A percentile compares a stretch with the other conserved stretches of the same genome.
phyloP scores from a whole-genome alignment of 2,329 filamentous ascomycete genomes.

The Rhynchosporium agropyri region DNA sequence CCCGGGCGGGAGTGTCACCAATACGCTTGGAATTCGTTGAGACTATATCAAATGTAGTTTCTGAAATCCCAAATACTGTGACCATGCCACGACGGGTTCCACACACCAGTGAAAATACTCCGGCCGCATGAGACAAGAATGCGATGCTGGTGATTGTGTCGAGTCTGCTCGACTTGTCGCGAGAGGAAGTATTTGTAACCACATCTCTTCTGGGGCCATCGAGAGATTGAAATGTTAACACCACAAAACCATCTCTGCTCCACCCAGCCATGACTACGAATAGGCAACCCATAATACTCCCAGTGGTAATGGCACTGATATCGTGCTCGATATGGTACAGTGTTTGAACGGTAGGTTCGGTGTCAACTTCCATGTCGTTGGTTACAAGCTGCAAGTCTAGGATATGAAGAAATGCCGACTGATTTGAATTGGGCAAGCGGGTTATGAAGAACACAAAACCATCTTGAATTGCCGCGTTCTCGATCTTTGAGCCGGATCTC shows the following conservation, averaged over 20 bases:
- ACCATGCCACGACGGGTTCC: slow-evolving; percentile 40
- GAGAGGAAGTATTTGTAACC: slow-evolving; percentile 19
- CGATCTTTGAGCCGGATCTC: slow-evolving; percentile 28
- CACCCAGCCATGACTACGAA: slow-evolving; percentile 33
- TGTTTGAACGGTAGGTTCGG: slow-evolving; percentile 21
- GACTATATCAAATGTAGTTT: slow-evolving; percentile 21
- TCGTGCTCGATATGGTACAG: slow-evolving; percentile 27
- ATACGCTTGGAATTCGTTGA: slow-evolving; percentile 33
- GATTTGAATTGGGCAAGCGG: slow-evolving; percentile 12
- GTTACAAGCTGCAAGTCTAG: slow-evolving; percentile 21
- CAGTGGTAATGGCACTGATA: slow-evolving; percentile 30
- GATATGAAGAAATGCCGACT: slow-evolving; percentile 29
- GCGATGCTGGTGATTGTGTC: slow-evolving; percentile 38
- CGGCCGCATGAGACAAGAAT: slow-evolving; percentile 14
- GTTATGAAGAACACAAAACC: slow-evolving; percentile 36
- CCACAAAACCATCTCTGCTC: slow-evolving; percentile 21
- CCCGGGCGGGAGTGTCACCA: slow-evolving; percentile 35
- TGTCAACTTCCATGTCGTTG: slow-evolving; percentile 24
- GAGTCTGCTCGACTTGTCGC: slow-evolving; percentile 12
- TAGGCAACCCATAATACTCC: slow-evolving; percentile 19
- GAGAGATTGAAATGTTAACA: slow-evolving; percentile 31
- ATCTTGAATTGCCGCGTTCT: slow-evolving; percentile 34
- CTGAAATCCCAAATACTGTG: slow-evolving; percentile 32
- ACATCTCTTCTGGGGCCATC: slow-evolving; percentile 19
- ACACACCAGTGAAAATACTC: slow-evolving; percentile 34